Evolutionary conservation across 2,329 filamentous ascomycete genomes (phyloP), one percentile per base, ranked within the genome.

Genomic region (Xylaria sp.): DNA sequence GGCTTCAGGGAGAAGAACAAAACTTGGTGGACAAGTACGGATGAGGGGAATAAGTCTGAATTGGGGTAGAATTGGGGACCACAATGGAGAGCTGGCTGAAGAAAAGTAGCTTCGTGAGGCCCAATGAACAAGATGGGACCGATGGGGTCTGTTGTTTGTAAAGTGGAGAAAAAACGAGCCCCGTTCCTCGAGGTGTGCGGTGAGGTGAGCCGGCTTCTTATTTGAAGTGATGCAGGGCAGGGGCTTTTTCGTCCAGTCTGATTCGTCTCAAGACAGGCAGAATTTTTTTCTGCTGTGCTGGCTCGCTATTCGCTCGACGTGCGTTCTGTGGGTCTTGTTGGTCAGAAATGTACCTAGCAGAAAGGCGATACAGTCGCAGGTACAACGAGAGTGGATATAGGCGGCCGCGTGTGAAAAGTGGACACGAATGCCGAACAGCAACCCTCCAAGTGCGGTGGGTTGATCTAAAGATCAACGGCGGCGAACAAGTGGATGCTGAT

Each of bases 31-130:
- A 27, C 24, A 63, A 68, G 68, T 65, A 55, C 55, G 75, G 75
- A 77, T 77, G 76, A 76, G 75, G 76, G 76, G 77, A 74, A 53
- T 75, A 45, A 71, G 63, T 69, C 55, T 73, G 70, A 75, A 77
- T 79, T 78, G 76, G 77, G 76, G 76, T 76, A 78, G 74, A 77
- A 75, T 78, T 77, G 77, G 76, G 77, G 77, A 75, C 75, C 71
- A 69, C 69, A 73, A 75, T 77, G 76, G 74, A 61, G 56, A 76
- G 73, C 75, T 76, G 72, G 73, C 74, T 56, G 72, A 74, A 75
- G 72, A 72, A 72, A 76, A 74, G 75, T 75, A 76, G 76, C 75
- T 77, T 78, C 74, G 77, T 77, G 77, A 79, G 76, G 76, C 75
- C 76, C 76, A 74, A 77, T 73, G 61, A 69, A 71, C 68, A 75